phyloP scores from a whole-genome alignment of 192 early-diverging fungal species.

The Backusella australiensis region DNA sequence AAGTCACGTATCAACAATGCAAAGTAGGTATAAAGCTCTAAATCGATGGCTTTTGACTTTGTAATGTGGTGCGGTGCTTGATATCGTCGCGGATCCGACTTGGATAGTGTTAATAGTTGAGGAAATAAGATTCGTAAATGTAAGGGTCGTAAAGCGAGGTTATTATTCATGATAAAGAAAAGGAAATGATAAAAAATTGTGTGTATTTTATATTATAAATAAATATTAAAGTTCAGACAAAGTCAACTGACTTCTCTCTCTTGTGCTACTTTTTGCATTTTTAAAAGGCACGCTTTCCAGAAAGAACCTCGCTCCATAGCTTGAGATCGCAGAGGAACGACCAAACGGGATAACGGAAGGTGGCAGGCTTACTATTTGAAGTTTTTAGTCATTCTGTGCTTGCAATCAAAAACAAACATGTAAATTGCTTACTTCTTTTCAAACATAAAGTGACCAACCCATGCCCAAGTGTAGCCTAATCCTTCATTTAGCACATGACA shows the following conservation, averaged over 20 bases:
- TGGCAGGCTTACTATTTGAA: conserved; percentile 60
- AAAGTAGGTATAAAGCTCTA: conserved; percentile 50
- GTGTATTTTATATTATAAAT: neutral
- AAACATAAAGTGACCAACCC: conserved; percentile 67
- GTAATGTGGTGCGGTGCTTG: conserved; percentile 35
- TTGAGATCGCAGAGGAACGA: conserved; percentile 56
- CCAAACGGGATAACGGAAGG: conserved; percentile 68
- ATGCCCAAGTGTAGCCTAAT: conserved; percentile 60
- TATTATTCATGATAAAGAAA: neutral
- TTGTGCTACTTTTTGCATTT: neutral
- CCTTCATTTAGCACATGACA: neutral
- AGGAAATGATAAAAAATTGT: neutral
- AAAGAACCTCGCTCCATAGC: conserved; percentile 49
- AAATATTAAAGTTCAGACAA: neutral
- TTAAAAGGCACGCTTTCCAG: conserved; percentile 43
- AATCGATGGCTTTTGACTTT: conserved; percentile 44
- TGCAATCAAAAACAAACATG: neutral
- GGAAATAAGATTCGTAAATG: conserved; percentile 36
- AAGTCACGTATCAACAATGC: conserved; percentile 49
- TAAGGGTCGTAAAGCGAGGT: conserved; percentile 6
- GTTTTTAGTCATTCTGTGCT: neutral
- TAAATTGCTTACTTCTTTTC: conserved; percentile 42
- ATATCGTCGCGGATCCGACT: conserved; percentile 12
- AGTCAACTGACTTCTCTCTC: neutral
- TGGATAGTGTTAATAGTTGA: conserved; percentile 23